Evolutionary conservation across 2,329 filamentous ascomycete species (phyloP).

Genomic region (Colletotrichum noveboracense): DNA sequence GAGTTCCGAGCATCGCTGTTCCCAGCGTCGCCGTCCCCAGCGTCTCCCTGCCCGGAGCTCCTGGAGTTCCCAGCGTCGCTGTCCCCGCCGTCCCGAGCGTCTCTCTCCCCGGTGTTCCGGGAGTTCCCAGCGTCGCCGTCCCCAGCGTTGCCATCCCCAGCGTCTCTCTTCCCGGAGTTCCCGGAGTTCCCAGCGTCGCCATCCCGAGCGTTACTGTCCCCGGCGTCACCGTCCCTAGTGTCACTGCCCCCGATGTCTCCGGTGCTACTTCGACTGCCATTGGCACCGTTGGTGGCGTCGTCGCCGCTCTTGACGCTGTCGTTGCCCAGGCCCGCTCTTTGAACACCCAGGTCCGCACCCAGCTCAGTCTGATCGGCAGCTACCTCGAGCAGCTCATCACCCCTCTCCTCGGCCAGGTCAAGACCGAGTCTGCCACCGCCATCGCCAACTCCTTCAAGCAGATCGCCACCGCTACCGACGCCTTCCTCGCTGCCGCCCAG

Average conservation of each 20-base stretch:
- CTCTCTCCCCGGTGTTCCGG: not conserved
- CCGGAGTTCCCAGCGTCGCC: not conserved
- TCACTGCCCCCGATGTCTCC: not conserved
- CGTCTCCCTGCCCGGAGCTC: not conserved
- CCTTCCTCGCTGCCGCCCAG: not conserved
- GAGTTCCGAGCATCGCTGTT: not conserved
- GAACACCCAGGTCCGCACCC: not conserved
- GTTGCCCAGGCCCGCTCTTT: not conserved
- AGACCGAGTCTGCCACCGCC: not conserved
- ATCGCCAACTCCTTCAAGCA: not conserved
- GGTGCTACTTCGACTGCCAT: not conserved
- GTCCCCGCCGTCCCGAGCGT: not conserved
- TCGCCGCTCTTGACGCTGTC: not conserved
- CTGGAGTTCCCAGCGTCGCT: not conserved
- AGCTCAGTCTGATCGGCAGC: not conserved
- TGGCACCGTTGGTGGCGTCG: not conserved
- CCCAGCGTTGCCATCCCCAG: not conserved
- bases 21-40: not conserved
- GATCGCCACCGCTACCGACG: not conserved
- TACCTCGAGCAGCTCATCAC: not conserved
- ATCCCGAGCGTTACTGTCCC: not conserved
- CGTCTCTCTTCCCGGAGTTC: not conserved
- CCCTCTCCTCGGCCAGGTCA: not conserved
- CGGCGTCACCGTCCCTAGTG: not conserved
- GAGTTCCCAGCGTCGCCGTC: not conserved